These are phyloP conservation scores for Terfezia claveryi DNA, from an alignment of 495 filamentous ascomycete genomes.

Conservation along the genomic window DNA sequence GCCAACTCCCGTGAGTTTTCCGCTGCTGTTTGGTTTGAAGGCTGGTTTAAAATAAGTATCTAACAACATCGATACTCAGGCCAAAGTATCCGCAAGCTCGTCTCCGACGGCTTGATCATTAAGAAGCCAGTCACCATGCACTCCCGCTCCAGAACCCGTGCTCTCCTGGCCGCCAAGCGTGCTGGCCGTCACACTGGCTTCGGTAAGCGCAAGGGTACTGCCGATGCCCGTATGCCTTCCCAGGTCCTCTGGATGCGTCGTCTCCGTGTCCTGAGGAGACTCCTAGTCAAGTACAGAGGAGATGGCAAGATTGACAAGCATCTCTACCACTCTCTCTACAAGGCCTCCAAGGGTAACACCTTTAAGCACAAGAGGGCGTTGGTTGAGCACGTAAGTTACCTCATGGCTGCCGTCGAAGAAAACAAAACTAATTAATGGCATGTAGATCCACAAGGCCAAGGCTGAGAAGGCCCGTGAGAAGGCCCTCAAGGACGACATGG, in stretches of 20 bases:
- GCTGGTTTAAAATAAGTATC: not conserved
- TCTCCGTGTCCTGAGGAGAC: constrained; percentile 92
- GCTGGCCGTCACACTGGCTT: constrained; percentile 92
- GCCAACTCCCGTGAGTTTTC: constrained; percentile 65
- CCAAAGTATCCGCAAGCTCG: constrained; percentile 99
- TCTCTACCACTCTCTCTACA: constrained; percentile 99
- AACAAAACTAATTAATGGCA: not conserved
- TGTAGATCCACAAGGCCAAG: constrained; percentile 97
- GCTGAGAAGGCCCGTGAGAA: constrained; percentile 93
- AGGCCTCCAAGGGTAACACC: constrained; percentile 99
- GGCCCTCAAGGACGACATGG: constrained; percentile 94
- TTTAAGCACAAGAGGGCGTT: constrained; percentile 99
- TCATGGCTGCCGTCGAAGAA: constrained; percentile 1
- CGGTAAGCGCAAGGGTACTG: constrained; percentile 99
- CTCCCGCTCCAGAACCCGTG: constrained; percentile 84
- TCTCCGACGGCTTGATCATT: constrained; percentile 99
- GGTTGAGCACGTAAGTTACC: constrained; percentile 85
- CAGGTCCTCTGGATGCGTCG: constrained; percentile 99
- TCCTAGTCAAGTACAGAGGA: constrained; percentile 98
- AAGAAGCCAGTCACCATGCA: constrained; percentile 99
- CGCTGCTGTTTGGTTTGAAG: not conserved
- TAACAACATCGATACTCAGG: constrained; percentile 5
- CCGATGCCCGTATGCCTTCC: constrained; percentile 96
- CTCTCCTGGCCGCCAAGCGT: constrained; percentile 68
- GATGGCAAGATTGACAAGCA: constrained; percentile 99